Percentiles rank a stretch among this genome's conserved stretches.
Conservation (phyloP, 177 flowering plant species). For the Vitis hybrid region DNA sequence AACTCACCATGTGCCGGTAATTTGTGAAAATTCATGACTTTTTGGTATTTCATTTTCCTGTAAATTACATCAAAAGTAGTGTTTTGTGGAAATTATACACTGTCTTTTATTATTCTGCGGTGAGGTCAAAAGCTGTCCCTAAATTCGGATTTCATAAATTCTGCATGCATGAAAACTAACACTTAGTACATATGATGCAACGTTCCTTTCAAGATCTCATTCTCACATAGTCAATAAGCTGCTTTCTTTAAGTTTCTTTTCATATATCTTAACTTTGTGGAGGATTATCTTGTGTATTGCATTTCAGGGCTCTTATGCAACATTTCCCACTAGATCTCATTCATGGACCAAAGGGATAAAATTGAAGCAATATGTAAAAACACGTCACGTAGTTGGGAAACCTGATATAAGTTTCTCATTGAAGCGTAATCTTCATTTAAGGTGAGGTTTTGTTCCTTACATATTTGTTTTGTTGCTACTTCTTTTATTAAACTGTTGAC, state of each 20-base stretch:
- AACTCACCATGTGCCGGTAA: slow-evolving; percentile 53
- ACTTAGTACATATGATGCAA: not conserved
- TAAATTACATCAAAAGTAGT: not conserved
- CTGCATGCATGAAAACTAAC: not conserved
- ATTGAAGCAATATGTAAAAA: slow-evolving; percentile 27
- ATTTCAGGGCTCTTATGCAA: slow-evolving; percentile 45
- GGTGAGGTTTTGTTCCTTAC: slow-evolving; percentile 29
- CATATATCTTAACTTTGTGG: not conserved
- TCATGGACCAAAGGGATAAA: slow-evolving; percentile 36
- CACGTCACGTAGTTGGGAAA: slow-evolving; percentile 22
- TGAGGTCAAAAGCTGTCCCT: not conserved
- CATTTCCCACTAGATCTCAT: slow-evolving; percentile 29
- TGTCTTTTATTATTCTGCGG: not conserved
- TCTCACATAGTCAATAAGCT: not conserved
- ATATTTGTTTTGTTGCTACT: not conserved
- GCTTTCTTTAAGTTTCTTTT: not conserved
- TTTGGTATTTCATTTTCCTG: not conserved
- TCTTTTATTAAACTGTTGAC: not conserved
- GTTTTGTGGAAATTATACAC: not conserved
- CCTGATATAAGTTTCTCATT: slow-evolving; percentile 22
- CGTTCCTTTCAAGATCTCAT: not conserved
- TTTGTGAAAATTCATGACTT: not conserved
- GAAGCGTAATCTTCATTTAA: slow-evolving; percentile 26
- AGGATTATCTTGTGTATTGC: not conserved
- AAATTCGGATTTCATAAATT: not conserved